These are phyloP conservation scores for Ambrosia artemisiifolia DNA, from an alignment of 129 eudicot species.

Conservation along the genomic window DNA sequence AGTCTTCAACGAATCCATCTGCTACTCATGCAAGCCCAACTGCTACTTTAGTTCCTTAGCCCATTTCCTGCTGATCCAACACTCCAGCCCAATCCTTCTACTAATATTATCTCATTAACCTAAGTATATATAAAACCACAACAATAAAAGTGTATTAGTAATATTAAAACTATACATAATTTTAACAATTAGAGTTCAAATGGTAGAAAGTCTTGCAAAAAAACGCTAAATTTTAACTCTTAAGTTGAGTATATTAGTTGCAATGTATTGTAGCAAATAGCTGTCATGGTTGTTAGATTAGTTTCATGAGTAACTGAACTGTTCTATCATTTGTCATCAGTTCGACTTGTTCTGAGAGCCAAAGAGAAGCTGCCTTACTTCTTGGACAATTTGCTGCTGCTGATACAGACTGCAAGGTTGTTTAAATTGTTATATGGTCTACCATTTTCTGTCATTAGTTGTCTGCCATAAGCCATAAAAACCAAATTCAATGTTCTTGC, in stretches of 20 bases:
- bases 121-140: too few relatives aligned
- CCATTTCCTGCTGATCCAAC: too few relatives aligned
- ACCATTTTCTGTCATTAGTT: neutral
- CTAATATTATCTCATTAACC: too few relatives aligned
- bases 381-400: slow-evolving; percentile 98
- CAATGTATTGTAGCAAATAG: neutral
- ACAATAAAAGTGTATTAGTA: too few relatives aligned
- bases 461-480: neutral
- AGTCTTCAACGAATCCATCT: too few relatives aligned
- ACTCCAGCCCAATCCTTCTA: too few relatives aligned
- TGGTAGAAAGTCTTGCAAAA: slow-evolving; percentile 6
- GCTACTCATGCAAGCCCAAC: too few relatives aligned
- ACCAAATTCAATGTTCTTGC: slow-evolving; percentile 19
- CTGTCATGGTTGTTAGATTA: neutral
- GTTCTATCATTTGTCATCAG: slow-evolving; percentile 34
- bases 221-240: neutral
- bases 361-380: slow-evolving; percentile 97
- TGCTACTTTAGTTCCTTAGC: too few relatives aligned
- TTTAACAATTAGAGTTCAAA: too few relatives aligned
- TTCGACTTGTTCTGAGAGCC: slow-evolving; percentile 88
- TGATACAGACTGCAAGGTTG: slow-evolving; percentile 97
- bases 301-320: neutral
- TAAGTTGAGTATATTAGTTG: neutral
- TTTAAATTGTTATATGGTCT: neutral
- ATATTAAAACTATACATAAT: too few relatives aligned